Evolutionary conservation across 495 filamentous ascomycete genomes (phyloP), one percentile per base, ranked within the genome.

Genomic region (Neohortaea acidophila): DNA sequence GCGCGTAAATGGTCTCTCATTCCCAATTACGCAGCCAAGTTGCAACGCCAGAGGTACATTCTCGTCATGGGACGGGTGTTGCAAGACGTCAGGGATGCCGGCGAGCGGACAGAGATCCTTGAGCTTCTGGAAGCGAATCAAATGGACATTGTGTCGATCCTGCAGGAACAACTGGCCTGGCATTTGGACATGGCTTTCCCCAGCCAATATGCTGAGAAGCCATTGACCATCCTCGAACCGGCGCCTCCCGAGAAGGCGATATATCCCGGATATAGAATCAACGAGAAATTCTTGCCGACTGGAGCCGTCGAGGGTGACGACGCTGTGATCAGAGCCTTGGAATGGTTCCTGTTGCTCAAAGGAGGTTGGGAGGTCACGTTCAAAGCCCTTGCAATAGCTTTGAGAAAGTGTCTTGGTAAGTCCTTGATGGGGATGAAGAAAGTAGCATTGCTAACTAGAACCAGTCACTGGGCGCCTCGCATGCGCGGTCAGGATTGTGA

Each of bases 21-120:
- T 36, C 86, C 87, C 3, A 63, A 87, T 2, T 99, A 99, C 58
- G 85, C 79, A 25, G 78, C 82, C 19, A 74, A 79, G 47, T 64
- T 97, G 2, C 68, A 70, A 5, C 58, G 55, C 0, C 42, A 55
- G 1, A 58, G 67, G 35, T 46, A 54, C 31, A 64, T 71, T 42
- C 55, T 65, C 31, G 64, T 62, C 12, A 49, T 81, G 5, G 73
- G 66, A 41, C 59, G 69, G 19, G 67, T 75, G 22, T 59, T 81
- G 19, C 67, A 70, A 23, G 62, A 68, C 33, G 58, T 79, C 33
- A 61, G 56, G 12, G 59, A 61, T 30, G 33, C 51, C 9, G 56
- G 66, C 5, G 68, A 75, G 41, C 63, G 68, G 38, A 49, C 54
- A 19, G 54, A 59, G 25, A 57, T 68, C 33, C 55, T 77, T 21